Evolutionary conservation across 768 basidiomycete genomes (phyloP).

Genomic region (Amanita pallidorosea): DNA sequence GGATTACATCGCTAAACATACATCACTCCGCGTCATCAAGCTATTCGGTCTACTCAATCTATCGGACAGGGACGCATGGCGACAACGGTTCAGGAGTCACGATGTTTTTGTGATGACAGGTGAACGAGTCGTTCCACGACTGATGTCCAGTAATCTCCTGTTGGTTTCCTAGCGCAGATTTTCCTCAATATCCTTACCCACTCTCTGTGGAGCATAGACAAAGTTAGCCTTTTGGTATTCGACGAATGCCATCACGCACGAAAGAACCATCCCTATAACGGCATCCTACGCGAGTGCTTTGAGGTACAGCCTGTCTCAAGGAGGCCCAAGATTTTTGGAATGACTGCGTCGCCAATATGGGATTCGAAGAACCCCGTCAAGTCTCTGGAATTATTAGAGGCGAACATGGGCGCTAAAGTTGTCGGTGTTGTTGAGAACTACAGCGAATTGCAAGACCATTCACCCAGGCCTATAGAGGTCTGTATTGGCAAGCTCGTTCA

Average conservation of each 20-base stretch:
- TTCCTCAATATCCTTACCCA: conserved; percentile 74
- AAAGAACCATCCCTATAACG: conserved; percentile 69
- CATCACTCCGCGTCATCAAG: conserved; percentile 54
- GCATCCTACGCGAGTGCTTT: conserved; percentile 62
- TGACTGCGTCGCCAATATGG: conserved; percentile 90
- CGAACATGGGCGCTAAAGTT: conserved; percentile 63
- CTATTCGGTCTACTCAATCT: conserved; percentile 64
- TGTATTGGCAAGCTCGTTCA: conserved; percentile 9
- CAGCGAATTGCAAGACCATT: conserved; percentile 50
- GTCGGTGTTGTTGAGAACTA: conserved; percentile 63
- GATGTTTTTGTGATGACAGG: conserved; percentile 86
- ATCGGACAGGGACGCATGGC: conserved; percentile 58
- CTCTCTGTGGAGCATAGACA: conserved; percentile 67
- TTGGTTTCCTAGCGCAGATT: conserved; percentile 51
- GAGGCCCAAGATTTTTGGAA: conserved; percentile 83
- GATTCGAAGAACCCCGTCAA: conserved; percentile 57
- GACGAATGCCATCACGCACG: conserved; percentile 77
- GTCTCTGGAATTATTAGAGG: conserved; percentile 55
- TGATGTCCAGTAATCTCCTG: not conserved
- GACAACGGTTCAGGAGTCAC: conserved; percentile 41
- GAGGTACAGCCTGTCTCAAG: conserved; percentile 26
- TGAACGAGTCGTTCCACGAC: conserved; percentile 18
- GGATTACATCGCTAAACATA: conserved; percentile 51
- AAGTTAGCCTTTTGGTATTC: conserved; percentile 62
- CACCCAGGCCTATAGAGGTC: conserved; percentile 61